phyloP scores from a whole-genome alignment of 371 early-diverging fungal genomes.

The Lichtheimia corymbifera region DNA sequence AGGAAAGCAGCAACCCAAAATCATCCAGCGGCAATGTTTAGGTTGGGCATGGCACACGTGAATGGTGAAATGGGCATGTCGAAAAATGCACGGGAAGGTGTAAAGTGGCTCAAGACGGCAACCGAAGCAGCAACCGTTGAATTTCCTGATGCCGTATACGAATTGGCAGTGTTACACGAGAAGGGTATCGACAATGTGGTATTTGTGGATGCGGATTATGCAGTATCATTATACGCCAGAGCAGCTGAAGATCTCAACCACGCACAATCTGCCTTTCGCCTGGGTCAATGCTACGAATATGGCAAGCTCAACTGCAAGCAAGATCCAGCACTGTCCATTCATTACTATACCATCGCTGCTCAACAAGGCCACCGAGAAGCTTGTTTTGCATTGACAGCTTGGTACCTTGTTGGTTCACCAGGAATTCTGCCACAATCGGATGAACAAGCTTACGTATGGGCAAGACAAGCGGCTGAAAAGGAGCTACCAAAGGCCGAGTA shows the following conservation, averaged over 20 bases:
- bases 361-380: conserved; percentile 90
- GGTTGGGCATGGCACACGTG: conserved; percentile 68
- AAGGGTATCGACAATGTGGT: conserved; percentile 67
- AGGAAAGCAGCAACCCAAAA: conserved; percentile 70
- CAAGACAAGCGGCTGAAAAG: conserved; percentile 82
- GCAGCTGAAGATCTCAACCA: conserved; percentile 72
- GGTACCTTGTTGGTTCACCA: conserved; percentile 86
- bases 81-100: conserved; percentile 72
- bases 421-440: conserved; percentile 82
- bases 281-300: conserved; percentile 82
- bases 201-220: conserved; percentile 73
- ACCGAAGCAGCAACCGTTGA: conserved; percentile 69
- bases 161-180: conserved; percentile 71
- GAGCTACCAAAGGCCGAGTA: conserved; percentile 86
- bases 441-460: conserved; percentile 89
- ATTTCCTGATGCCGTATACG: conserved; percentile 78
- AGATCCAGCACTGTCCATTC: conserved; percentile 70
- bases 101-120: conserved; percentile 77
- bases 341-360: conserved; percentile 79
- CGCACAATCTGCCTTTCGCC: conserved; percentile 71
- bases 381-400: conserved; percentile 84
- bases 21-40: conserved; percentile 74
- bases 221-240: conserved; percentile 71
- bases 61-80: conserved; percentile 67
- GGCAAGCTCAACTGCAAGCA: conserved; percentile 67